Evolutionary conservation across 2,329 filamentous ascomycete genomes (phyloP), one percentile per base, ranked within the genome.

Genomic region (Waltergamsia citrina): DNA sequence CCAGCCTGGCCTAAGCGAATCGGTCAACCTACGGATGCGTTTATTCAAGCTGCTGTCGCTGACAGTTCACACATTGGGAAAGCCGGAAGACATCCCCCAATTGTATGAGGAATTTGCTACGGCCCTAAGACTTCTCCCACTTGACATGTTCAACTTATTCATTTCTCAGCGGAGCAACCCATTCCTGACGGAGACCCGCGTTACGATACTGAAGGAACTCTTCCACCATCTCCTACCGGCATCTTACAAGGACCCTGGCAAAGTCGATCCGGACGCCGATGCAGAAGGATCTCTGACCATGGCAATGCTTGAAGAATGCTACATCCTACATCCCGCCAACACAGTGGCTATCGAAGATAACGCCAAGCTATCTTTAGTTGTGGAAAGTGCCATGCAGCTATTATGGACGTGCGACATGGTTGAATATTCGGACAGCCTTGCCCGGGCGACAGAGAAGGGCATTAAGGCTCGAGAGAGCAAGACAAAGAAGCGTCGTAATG

Each of bases 361-460:
- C 44, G 78, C 79, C 19, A 83, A 82, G 51, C 65, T 88, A 24
- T 78, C 79, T 3, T 56, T 88, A 8, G 53, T 83, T 20, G 59
- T 86, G 0, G 85, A 90, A 56, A 66, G 65, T 3, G 54, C 85
- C 32, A 47, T 85, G 20, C 66, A 77, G 29, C 57, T 78, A 6
- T 53, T 71, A 4, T 69, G 63, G 55, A 36, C 38, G 3, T 46
- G 50, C 18, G 54, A 56, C 10, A 43, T 47, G 15, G 41, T 62
- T 10, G 37, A 39, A 2, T 63, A 65, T 41, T 55, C 54, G 20
- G 39, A 49, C 1, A 41, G 41, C 4, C 48, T 75, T 12, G 50
- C 49, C 12, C 40, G 41, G 6, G 65, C 65, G 0, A 60, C 65
- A 10, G 54, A 58, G 37, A 57, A 46, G 34, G 72, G 72, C 3